Conservation (phyloP, 208 protist species). For the Balamuthia mandrillaris region DNA sequence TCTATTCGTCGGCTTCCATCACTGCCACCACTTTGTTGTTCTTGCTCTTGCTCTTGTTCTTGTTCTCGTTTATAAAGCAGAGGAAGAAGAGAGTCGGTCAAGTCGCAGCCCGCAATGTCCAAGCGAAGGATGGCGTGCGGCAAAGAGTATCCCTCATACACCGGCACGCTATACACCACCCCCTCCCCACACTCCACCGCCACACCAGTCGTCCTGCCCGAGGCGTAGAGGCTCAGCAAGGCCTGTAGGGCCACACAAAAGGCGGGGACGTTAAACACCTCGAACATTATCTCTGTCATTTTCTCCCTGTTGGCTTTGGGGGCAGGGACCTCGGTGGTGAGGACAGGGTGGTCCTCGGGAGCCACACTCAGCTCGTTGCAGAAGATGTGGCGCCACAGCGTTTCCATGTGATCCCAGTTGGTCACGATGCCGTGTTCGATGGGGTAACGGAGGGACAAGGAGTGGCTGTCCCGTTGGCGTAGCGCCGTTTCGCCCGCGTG, state of each 20-base stretch:
- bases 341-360: conserved; percentile 95
- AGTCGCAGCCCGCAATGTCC: conserved; percentile 74
- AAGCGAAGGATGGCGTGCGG: conserved; percentile 83
- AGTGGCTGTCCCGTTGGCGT: too few species aligned
- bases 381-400: conserved; percentile 97
- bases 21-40: too few species aligned
- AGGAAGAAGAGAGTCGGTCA: conserved; percentile 90
- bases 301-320: conserved; percentile 84
- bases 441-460: conserved; percentile 66
- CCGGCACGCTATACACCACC: conserved; percentile 94
- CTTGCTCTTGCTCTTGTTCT: too few species aligned
- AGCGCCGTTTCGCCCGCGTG: too few species aligned
- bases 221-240: conserved; percentile 91
- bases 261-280: conserved; percentile 81
- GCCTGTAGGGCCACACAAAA: conserved; percentile 91
- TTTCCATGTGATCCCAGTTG: conserved; percentile 98
- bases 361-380: conserved; percentile 95
- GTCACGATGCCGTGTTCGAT: conserved; percentile 85
- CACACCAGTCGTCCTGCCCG: conserved; percentile 82
- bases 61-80: conserved; percentile 85
- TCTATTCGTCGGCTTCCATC: too few species aligned
- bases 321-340: conserved; percentile 86
- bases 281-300: conserved; percentile 84
- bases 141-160: conserved; percentile 93
- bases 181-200: conserved; percentile 94